Evolutionary conservation across 2,329 filamentous ascomycete genomes (phyloP), one percentile per base, ranked within the genome.

Genomic region (Erysiphe neolycopersici): DNA sequence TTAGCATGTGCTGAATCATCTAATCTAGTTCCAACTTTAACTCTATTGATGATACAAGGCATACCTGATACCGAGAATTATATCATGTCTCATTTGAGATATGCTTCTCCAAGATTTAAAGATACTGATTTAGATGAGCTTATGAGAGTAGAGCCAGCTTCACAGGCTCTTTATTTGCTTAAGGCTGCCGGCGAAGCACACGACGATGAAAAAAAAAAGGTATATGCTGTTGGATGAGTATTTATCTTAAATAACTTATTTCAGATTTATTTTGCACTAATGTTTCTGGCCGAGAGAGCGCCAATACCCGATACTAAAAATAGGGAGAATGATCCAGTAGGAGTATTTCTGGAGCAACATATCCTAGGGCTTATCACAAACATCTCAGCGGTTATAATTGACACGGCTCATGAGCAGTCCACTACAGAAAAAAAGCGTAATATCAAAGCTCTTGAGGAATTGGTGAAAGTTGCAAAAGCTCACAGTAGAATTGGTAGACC

Each of bases 301-400:
- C 46, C 47, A n/a, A 38, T 40, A n/a, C 32, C 30, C 9, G 49
- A 49, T 44, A 61, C 60, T 39, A 45, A 39, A 19, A 44, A 47
- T 3, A 51, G 47, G 22, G 69, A 66, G 49, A 68, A 65, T 45
- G 72, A 77, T 46, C 60, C 71, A 1, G 64, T 91, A 19, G 76
- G 74, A 1, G 64, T 69, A 0, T 95, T 93, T 55, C 69, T 95
- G 37, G 76, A 91, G 48, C 69, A 72, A 29, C 78, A 94, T 56
- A 75, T 91, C 31, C 68, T 98, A 6, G 87, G 84, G 5, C 73
- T 95, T 44, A 84, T 94, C 60, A 76, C 82, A 6, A 71, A 77
- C 32, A 74, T 95, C 49, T 82, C 81, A 0, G 76, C 85, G 44
- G 63, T 70, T 10, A 75, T 94, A 46, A 89, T 85, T 52, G 78